Conservation (phyloP, 306 rosid genomes). For the Biancaea sappan region DNA sequence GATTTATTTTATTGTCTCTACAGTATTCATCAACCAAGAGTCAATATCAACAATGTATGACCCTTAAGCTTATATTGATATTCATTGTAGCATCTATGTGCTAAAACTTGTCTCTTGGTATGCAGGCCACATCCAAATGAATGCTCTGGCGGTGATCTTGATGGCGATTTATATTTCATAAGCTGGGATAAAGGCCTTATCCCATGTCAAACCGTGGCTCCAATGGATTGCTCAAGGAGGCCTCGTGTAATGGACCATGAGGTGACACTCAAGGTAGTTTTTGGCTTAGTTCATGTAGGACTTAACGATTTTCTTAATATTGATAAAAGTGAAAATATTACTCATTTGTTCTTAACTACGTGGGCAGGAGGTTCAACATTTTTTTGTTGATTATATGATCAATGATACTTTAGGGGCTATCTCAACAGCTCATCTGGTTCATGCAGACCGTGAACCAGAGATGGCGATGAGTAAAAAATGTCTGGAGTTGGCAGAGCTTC, state of each 20-base stretch:
- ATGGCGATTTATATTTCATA: slow-evolving; percentile 87
- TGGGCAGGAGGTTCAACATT: slow-evolving; percentile 81
- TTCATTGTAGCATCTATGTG: slow-evolving; percentile 18
- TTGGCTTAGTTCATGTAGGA: not conserved
- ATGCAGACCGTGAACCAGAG: slow-evolving; percentile 74
- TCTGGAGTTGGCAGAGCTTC: slow-evolving; percentile 74
- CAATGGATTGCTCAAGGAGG: slow-evolving; percentile 87
- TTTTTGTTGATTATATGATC: slow-evolving; percentile 93
- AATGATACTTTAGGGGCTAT: slow-evolving; percentile 91
- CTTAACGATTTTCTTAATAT: not conserved
- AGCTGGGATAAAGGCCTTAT: slow-evolving; percentile 81
- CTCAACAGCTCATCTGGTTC: slow-evolving; percentile 93
- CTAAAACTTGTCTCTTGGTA: slow-evolving; percentile 16
- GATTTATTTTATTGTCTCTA: not conserved
- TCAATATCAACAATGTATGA: not conserved
- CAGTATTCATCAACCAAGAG: no score
- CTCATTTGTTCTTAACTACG: slow-evolving; percentile 28
- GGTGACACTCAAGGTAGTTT: slow-evolving; percentile 76
- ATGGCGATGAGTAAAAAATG: slow-evolving; percentile 77
- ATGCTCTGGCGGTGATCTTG: slow-evolving; percentile 99
- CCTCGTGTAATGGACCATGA: slow-evolving; percentile 85
- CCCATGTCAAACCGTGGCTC: slow-evolving; percentile 61
- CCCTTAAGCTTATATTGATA: slow-evolving; percentile 11
- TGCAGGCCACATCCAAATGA: slow-evolving; percentile 98
- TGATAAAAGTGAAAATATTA: slow-evolving; percentile 19